Conservation (phyloP, 2,329 filamentous ascomycete species). For the Hymenoscyphus albidus region DNA sequence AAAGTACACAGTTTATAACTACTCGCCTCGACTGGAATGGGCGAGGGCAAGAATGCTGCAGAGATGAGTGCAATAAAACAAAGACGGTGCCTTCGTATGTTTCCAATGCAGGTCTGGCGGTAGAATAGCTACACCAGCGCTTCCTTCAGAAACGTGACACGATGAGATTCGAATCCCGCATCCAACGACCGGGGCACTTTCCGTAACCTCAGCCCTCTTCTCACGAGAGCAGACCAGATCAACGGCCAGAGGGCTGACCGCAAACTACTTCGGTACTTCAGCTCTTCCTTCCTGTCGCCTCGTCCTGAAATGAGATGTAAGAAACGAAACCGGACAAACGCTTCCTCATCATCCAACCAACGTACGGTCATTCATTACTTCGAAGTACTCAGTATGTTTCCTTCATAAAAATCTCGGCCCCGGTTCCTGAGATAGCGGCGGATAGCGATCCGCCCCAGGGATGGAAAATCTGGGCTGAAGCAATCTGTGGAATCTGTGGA, state of each 20-base stretch:
- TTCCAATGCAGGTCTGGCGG: neutral
- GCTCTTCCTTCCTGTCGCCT: neutral
- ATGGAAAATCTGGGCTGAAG: neutral
- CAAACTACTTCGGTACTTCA: neutral
- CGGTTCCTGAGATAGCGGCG: neutral
- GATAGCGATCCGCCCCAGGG: constrained; percentile 11
- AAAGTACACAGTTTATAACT: constrained; percentile 25
- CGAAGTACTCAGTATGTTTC: neutral
- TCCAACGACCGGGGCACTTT: constrained; percentile 1
- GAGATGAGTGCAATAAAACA: constrained; percentile 22
- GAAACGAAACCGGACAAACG: neutral
- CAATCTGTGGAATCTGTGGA: constrained; percentile 16
- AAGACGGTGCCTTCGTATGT: neutral
- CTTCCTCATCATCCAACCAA: too few species aligned
- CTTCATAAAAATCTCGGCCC: constrained; percentile 11
- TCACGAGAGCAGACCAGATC: neutral
- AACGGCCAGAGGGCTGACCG: neutral
- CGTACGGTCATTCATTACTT: too few species aligned
- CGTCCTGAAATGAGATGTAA: neutral
- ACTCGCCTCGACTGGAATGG: constrained; percentile 25
- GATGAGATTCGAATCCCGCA: neutral
- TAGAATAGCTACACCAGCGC: neutral
- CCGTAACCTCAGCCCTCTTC: neutral
- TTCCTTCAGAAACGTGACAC: neutral
- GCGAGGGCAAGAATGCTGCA: constrained; percentile 27